These are phyloP conservation scores for Crinitomyces ghanaensis DNA, from an alignment of 805 yeast species.

Conservation along the genomic window DNA sequence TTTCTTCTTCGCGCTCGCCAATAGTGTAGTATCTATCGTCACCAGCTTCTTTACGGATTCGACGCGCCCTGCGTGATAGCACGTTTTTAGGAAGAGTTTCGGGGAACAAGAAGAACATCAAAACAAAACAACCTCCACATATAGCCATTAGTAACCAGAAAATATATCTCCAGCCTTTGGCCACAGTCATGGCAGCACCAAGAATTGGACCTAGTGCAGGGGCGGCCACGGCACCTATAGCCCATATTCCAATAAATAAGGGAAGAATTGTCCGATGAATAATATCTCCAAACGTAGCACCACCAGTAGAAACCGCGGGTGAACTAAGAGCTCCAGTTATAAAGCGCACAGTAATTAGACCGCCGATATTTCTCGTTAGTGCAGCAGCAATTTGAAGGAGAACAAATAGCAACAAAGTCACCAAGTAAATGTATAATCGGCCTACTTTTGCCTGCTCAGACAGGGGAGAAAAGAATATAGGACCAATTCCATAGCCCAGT, in stretches of 20 bases:
- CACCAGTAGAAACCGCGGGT: conserved; percentile 48
- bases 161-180: conserved; percentile 42
- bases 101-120: conserved; percentile 34
- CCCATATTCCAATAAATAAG: conserved; percentile 40
- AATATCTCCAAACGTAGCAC: conserved; percentile 45
- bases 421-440: conserved; percentile 38
- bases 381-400: conserved; percentile 49
- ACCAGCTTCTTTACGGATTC: conserved; percentile 38
- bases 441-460: conserved; percentile 37
- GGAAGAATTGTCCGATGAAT: conserved; percentile 30
- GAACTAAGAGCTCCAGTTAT: conserved; percentile 44
- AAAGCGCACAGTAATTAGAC: conserved; percentile 39
- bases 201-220: conserved; percentile 45
- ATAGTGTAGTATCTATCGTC: conserved; percentile 42
- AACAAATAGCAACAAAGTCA: conserved; percentile 36
- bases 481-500: conserved; percentile 59
- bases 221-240: conserved; percentile 42
- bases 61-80: conserved; percentile 34
- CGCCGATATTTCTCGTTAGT: conserved; percentile 38
- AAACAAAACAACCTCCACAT: conserved; percentile 28
- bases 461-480: conserved; percentile 50
- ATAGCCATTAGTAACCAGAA: conserved; percentile 39
- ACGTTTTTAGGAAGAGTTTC: conserved; percentile 53
- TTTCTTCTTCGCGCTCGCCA: conserved; percentile 29
- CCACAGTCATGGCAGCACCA: conserved; percentile 39